Base-by-base conservation (phyloP, 2,329 filamentous ascomycete genomes). In the Cladobotryum protrusum region DNA sequence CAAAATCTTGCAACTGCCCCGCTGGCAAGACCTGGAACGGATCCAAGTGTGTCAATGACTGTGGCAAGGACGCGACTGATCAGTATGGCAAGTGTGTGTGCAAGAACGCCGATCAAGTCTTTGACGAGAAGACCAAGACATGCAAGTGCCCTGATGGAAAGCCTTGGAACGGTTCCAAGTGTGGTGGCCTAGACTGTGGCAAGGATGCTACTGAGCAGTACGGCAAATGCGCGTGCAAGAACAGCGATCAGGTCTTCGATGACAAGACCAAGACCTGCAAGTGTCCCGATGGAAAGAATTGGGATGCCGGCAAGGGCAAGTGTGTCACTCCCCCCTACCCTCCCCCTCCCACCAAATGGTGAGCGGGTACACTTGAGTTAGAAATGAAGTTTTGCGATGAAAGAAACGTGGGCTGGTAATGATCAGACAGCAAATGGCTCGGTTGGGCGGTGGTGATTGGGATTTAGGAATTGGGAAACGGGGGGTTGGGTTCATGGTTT, bases 1-100 rank as follows among this genome's bases (percentile, higher is more conserved):
- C 6, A 4, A 41, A 24, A 37, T 13, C 18, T 13, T 48, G 45
- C 45, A 29, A 41, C 12, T 47, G 45, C 29, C 32, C 43, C 17
- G 12, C 4, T 32, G 43, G 32, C 13, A 15, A 48, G 46, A 34
- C 12, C 37, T 48, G 37, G 37, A 20, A 45, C 32, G 33, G 41
- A 14, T 15, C 29, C 19, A 42, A 43, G 41, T 43, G 41, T 39
- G 40, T 37, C 9, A 17, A n/a, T 29, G 40, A 47, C 24, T 51
- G 44, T 39, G 49, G 49, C 43, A 35, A 47, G 19, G 47, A 48
- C 18, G 47, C 47, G 17, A 24, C 17, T 6, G 36, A 43, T 17
- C n/a, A 48, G n/a, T 40, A 37, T 12, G n/a, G 20, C n/a, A 29
- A 43, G 9, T 51, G 49, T 34, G 49, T 47, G 5, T 51, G 48